Evolutionary conservation across 2,329 filamentous ascomycete genomes (phyloP), one percentile per base, ranked within the genome.

Genomic region (Orbilia javanica): DNA sequence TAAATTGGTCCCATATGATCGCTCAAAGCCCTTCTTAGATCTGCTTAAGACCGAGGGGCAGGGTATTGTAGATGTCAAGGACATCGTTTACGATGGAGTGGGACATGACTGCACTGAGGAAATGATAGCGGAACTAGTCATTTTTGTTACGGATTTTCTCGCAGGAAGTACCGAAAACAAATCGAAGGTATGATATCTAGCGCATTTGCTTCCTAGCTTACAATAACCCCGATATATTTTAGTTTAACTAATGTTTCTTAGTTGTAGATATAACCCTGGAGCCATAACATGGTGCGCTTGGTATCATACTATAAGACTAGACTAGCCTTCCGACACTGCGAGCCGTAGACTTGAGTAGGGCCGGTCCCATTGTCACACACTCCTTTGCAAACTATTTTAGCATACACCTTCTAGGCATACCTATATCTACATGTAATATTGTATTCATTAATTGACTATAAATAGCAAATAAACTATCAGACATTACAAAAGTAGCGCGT

Each of bases 1-100:
- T 82, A 90, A 89, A 81, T 84, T 95, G 2, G 93, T 96, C 15
- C 92, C 93, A 13, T 92, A 92, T 81, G 84, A 84, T 25, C 88
- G 86, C 68, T 87, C 87, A 2, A 85, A 87, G 82, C 86, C 88
- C 0, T 92, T 95, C 79, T 79, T 92, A 22, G 83, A 86, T 0
- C 88, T 90, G 79, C 84, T 96, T 70, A 83, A 2, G 83, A 82
- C 52, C 1, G 83, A 83, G 5, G 80, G 86, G 1, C 88, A 90
- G 18, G 86, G 88, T 0, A 84, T 84, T 0, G 84, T 92, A 1
- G 85, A 85, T 39, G 82, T 94, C 4, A 88, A 90, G 63, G 90
- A 94, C 82, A 87, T 88, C 34, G 85, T 93, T 0, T 94, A 93
- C 81, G 86, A 89, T 0, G 90, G 88, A 0, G 86, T 90, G 0